Percentiles rank a stretch among this genome's conserved stretches.
These are phyloP conservation scores for Candida glucosophila DNA, from an alignment of 1,139 yeast genomes.

Conservation along the genomic window DNA sequence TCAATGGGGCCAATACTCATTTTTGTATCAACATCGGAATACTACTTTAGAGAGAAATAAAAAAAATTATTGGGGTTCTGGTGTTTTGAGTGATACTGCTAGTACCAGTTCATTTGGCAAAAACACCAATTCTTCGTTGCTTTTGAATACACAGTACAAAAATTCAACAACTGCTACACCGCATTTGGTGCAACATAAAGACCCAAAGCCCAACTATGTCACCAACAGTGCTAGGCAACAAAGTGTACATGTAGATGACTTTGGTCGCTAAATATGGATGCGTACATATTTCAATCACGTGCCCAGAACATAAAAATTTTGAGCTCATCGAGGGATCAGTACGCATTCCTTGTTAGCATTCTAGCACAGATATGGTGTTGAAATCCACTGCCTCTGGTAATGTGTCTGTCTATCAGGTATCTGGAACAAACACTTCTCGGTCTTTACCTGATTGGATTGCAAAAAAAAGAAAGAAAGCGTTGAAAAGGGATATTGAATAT, in stretches of 20 bases:
- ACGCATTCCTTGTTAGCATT: not conserved
- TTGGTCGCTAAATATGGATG: too few relatives aligned
- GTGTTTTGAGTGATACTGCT: too few relatives aligned
- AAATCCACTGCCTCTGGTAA: slow-evolving; percentile 78
- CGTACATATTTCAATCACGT: slow-evolving; percentile 5
- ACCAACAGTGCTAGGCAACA: slow-evolving; percentile 18
- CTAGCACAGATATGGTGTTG: slow-evolving; percentile 46
- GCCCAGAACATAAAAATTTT: not conserved
- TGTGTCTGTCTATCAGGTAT: slow-evolving; percentile 88
- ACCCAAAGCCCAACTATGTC: slow-evolving; percentile 5
- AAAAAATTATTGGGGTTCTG: too few relatives aligned
- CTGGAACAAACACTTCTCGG: slow-evolving; percentile 87
- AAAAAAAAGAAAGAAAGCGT: slow-evolving; percentile 75
- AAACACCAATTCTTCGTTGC: too few relatives aligned
- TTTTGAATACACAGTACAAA: too few relatives aligned
- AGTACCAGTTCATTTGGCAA: too few relatives aligned
- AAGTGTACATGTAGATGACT: slow-evolving; percentile 24
- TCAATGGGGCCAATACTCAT: too few relatives aligned
- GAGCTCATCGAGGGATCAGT: not conserved
- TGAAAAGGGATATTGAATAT: slow-evolving; percentile 80
- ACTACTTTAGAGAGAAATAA: too few relatives aligned
- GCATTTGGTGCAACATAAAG: too few relatives aligned
- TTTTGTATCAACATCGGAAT: too few relatives aligned
- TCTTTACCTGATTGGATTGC: slow-evolving; percentile 97
- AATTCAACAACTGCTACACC: too few relatives aligned